Percentiles rank a stretch among this genome's conserved stretches.
Evolutionary conservation across 768 basidiomycete species (phyloP).

Genomic region (Cantharellus anzutake): DNA sequence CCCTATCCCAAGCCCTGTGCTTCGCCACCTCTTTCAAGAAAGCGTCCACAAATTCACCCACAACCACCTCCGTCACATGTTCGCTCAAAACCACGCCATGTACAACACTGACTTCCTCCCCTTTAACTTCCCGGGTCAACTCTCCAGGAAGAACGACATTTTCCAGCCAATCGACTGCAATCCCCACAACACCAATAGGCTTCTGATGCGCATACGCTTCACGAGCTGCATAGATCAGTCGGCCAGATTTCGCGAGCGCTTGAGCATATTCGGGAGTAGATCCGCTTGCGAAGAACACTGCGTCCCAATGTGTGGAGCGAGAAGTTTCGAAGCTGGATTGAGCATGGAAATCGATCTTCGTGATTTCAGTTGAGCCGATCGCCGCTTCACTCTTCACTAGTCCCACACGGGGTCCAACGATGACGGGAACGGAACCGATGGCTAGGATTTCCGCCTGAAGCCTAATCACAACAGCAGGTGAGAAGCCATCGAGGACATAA

Average conservation of each 20-base stretch:
- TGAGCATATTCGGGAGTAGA: slow-evolving; percentile 29
- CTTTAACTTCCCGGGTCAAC: slow-evolving; percentile 12
- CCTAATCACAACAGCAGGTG: slow-evolving; percentile 35
- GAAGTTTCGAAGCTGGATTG: slow-evolving; percentile 63
- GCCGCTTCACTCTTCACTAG: slow-evolving; percentile 24
- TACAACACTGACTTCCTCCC: slow-evolving; percentile 11
- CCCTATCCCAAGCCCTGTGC: slow-evolving; percentile 21
- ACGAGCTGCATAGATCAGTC: slow-evolving; percentile 62
- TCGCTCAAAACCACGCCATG: slow-evolving; percentile 21
- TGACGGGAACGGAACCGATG: slow-evolving; percentile 36
- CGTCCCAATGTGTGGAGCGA: slow-evolving; percentile 72
- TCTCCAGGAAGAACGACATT: slow-evolving; percentile 21
- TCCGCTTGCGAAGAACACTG: slow-evolving; percentile 60
- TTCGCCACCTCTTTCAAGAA: slow-evolving; percentile 19
- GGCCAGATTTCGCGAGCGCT: slow-evolving; percentile 38
- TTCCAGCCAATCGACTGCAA: slow-evolving; percentile 18
- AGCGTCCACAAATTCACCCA: slow-evolving; percentile 15
- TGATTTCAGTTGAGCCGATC: neutral
- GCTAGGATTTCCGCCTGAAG: slow-evolving; percentile 35
- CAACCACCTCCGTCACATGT: slow-evolving; percentile 12
- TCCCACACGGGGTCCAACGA: slow-evolving; percentile 47
- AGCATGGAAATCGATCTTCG: slow-evolving; percentile 21
- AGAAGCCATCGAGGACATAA: slow-evolving; percentile 58
- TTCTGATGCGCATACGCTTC: slow-evolving; percentile 82
- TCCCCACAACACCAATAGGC: slow-evolving; percentile 55